Evolutionary conservation across 176 grass and related monocot genomes (phyloP).

Genomic region (Juncus effusus): DNA sequence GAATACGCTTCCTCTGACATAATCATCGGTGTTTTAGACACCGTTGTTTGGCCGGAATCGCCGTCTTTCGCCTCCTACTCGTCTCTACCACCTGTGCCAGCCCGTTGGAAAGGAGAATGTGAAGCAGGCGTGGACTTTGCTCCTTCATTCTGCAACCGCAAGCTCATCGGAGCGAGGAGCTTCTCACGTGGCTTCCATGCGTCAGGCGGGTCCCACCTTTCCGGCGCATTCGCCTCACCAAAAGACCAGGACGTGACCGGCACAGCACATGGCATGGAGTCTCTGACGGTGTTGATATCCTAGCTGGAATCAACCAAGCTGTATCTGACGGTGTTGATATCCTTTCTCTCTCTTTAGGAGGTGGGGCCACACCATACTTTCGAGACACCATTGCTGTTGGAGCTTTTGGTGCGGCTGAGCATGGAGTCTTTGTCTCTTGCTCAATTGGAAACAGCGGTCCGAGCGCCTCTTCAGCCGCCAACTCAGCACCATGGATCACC

Average conservation of each 20-base stretch:
- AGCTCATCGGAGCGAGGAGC: conserved; percentile 81
- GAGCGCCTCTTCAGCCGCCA: conserved; percentile 40
- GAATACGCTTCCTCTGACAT: conserved; percentile 69
- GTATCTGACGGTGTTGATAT: conserved; percentile 57
- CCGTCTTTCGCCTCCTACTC: conserved; percentile 52
- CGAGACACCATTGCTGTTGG: conserved; percentile 66
- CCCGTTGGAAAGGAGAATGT: conserved; percentile 66
- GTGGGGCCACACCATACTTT: conserved; percentile 57
- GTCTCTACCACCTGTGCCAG: conserved; percentile 45
- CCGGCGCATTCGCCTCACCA: conserved; percentile 41
- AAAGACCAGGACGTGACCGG: conserved; percentile 80
- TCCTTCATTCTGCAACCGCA: conserved; percentile 53
- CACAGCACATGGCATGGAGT: conserved; percentile 89
- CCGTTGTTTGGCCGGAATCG: conserved; percentile 84
- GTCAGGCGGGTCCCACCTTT: conserved; percentile 20
- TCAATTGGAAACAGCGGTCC: conserved; percentile 75
- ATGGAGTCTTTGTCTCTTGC: conserved; percentile 70
- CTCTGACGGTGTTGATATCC: conserved; percentile 68
- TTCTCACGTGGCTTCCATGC: conserved; percentile 76
- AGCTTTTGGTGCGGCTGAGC: conserved; percentile 46
- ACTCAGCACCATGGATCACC: conserved; percentile 70
- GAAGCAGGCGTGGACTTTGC: conserved; percentile 86
- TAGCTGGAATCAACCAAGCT: conserved; percentile 60
- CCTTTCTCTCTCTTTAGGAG: conserved; percentile 73
- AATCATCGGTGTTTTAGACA: conserved; percentile 79